A percentile compares a stretch with the other conserved stretches of the same genome.
These are phyloP conservation scores for Leccinum uliginosum DNA, from an alignment of 768 basidiomycete genomes.

Conservation along the genomic window DNA sequence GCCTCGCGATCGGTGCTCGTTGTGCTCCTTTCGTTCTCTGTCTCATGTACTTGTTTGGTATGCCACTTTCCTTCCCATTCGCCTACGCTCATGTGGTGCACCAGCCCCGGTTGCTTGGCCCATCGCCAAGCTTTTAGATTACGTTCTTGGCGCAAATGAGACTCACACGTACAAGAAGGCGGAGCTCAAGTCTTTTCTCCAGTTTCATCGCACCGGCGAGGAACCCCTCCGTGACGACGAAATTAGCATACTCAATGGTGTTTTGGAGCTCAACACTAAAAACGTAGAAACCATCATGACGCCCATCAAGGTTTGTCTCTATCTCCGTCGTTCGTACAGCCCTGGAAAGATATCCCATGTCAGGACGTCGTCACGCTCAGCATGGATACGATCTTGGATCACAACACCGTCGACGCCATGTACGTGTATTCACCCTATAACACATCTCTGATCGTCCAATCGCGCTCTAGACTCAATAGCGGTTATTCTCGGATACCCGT, in stretches of 20 bases:
- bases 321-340: not conserved
- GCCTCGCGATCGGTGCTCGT: conserved; percentile 72
- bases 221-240: conserved; percentile 77
- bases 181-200: conserved; percentile 72
- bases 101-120: conserved; percentile 75
- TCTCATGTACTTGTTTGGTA: conserved; percentile 63
- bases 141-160: conserved; percentile 71
- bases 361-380: conserved; percentile 83
- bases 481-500: conserved; percentile 94
- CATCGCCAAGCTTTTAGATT: conserved; percentile 70
- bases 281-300: conserved; percentile 81
- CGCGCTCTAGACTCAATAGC: conserved; percentile 49
- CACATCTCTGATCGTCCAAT: conserved; percentile 6
- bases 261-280: conserved; percentile 73
- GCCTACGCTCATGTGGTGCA: no score
- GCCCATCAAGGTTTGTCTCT: conserved; percentile 51
- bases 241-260: conserved; percentile 76
- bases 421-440: conserved; percentile 31
- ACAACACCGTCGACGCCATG: conserved; percentile 74
- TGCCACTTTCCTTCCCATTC: conserved; percentile 1
- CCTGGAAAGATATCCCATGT: not conserved
- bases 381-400: conserved; percentile 74
- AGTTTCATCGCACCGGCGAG: conserved; percentile 73
- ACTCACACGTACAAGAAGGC: conserved; percentile 79
- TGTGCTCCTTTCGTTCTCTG: conserved; percentile 71